Conservation (phyloP, 148 eudicot species). For the Selenicereus undatus region DNA sequence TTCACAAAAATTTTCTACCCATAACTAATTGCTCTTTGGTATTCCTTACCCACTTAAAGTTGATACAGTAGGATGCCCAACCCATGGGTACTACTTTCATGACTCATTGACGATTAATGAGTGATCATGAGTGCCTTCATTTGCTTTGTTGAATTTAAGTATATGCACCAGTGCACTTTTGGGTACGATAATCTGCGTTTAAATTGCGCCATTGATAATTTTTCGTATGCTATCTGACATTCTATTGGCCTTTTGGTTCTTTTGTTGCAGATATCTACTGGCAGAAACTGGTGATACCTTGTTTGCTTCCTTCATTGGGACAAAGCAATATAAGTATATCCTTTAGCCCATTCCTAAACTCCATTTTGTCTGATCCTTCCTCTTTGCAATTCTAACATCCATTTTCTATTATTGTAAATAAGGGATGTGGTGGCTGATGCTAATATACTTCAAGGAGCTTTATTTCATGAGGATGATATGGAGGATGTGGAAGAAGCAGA, state of each 20-base stretch:
- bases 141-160: not conserved
- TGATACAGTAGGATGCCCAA: no score
- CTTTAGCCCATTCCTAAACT: conserved; percentile 11
- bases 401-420: conserved; percentile 19
- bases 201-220: not conserved
- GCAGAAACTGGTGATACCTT: conserved; percentile 98
- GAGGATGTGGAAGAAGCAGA: conserved; percentile 49
- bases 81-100: not conserved
- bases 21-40: no score
- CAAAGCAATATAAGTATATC: conserved; percentile 90
- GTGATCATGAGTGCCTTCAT: not conserved
- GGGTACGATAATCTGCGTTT: not conserved
- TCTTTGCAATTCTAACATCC: conserved; percentile 8
- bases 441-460: conserved; percentile 95
- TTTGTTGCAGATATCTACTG: conserved; percentile 64
- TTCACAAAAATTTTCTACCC: no score
- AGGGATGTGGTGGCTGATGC: conserved; percentile 98
- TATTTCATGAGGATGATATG: conserved; percentile 71
- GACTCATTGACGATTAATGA: not conserved
- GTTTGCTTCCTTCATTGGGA: conserved; percentile 94
- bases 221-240: not conserved
- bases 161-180: not conserved
- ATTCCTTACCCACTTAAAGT: no score
- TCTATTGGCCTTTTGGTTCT: conserved; percentile 6
- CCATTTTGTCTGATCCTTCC: not conserved